Base-by-base conservation (phyloP, 352 stramenopile genomes). In the Globisporangium barbulae region DNA sequence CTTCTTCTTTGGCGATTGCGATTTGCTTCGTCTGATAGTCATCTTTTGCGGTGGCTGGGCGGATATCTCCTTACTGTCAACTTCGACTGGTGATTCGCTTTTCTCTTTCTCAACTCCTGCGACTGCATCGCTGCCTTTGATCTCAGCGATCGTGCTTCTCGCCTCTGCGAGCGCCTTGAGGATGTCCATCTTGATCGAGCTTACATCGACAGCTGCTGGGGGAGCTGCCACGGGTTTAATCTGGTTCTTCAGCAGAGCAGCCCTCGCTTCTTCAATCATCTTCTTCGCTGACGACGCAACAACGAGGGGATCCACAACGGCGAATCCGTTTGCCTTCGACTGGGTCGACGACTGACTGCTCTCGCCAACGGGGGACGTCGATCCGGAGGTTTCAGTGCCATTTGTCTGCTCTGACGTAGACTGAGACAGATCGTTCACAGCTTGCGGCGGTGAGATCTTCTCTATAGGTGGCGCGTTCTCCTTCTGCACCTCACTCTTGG, bases 131-230 rank as follows among this genome's bases (percentile, higher is more conserved):
- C 61, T 53, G 64, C 64, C 53, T 53, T 65, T 94, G 55, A 94
- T 90, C 25, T 65, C 85, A 7, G 81, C 83, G 52, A 94, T 91
- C 13, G 84, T 84, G 54, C 72, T 93, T 44, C 85, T 75, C 7
- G 86, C 86, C 33, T 91, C 78, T 3, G 84, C 85, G 28, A 95
- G 59, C 5, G 82, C 86, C 59, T 93, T 93, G 6, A 95, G 55
- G 52, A 95, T 88, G 53, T 93, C 72, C 61, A 81, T 73, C 67
- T 95, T 93, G 62, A 95, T 92, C 0, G 83, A 81, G 25, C 68
- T 82, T 37, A 93, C 83, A 58, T 95, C 76, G 17, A 94, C 61
- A 2, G 64, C 41, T 2, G 61, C 41, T 54, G 71, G 55, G 45
- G 71, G 64, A 3, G 54, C 22, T 22, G 31, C 12, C 2, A 44